Conservation (phyloP, 345 rosid genomes). For the Carallia pectinifolia region DNA sequence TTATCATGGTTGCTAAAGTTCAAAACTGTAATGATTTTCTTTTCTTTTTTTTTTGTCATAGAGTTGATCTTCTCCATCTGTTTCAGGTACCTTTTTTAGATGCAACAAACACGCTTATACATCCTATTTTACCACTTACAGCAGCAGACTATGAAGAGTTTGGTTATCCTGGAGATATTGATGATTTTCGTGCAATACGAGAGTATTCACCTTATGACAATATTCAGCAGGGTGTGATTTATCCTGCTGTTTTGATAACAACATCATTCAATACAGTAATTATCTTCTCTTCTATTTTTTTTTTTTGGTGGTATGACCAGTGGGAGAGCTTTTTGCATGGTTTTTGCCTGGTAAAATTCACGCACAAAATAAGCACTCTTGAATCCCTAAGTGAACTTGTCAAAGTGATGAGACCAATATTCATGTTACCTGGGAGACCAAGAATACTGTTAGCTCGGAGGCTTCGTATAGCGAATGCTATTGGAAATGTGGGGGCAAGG, state of each 20-base stretch:
- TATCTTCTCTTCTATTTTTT: neutral
- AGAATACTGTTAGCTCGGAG: too few species aligned
- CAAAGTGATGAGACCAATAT: too few species aligned
- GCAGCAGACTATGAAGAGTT: conserved; percentile 88
- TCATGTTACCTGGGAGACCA: too few species aligned
- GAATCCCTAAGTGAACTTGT: too few species aligned
- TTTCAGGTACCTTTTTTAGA: conserved; percentile 88
- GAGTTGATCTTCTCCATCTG: conserved; percentile 6
- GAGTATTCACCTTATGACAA: conserved; percentile 85
- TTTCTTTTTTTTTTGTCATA: neutral
- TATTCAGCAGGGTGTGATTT: conserved; percentile 64
- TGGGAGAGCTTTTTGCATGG: too few species aligned
- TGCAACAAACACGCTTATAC: conserved; percentile 76
- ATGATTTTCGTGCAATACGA: conserved; percentile 71
- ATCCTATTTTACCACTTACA: conserved; percentile 75
- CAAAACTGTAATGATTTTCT: neutral
- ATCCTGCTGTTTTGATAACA: conserved; percentile 77
- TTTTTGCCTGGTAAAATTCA: too few species aligned
- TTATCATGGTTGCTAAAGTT: neutral
- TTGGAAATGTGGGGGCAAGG: too few species aligned
- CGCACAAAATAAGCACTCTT: too few species aligned
- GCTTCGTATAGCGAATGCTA: too few species aligned
- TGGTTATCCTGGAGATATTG: conserved; percentile 75
- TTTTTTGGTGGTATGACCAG: too few species aligned
- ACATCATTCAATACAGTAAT: conserved; percentile 86